These are phyloP conservation scores for Actinidia chinensis DNA, from an alignment of 179 eudicot genomes.

Conservation along the genomic window DNA sequence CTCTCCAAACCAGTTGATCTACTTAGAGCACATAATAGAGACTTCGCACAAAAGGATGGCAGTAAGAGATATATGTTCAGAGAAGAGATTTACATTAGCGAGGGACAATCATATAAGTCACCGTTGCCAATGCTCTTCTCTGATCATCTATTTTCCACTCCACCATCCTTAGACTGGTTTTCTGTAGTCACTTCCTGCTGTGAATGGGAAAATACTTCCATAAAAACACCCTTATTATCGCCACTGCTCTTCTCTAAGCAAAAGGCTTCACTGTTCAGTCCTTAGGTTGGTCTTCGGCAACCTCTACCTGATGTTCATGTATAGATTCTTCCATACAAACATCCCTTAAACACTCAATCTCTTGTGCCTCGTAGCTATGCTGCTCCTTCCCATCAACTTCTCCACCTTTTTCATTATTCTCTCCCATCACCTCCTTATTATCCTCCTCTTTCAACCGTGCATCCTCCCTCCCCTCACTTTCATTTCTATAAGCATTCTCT, in stretches of 20 bases:
- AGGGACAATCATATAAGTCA: conserved; percentile 38
- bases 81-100: conserved; percentile 46
- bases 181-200: conserved; percentile 14
- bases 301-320: background rate
- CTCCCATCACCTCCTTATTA: conserved; percentile 53
- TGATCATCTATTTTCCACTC: conserved; percentile 23
- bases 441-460: conserved; percentile 33
- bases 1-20: conserved; percentile 4
- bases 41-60: background rate
- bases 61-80: conserved; percentile 22
- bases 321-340: conserved; percentile 26
- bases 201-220: conserved; percentile 30
- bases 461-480: conserved; percentile 54
- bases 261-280: conserved; percentile 8
- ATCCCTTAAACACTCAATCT: conserved; percentile 18
- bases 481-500: conserved; percentile 77
- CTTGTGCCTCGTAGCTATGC: conserved; percentile 20
- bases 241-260: background rate
- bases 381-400: conserved; percentile 27
- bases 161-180: conserved; percentile 11
- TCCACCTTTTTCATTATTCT: conserved; percentile 31
- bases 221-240: conserved; percentile 30
- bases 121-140: conserved; percentile 48
- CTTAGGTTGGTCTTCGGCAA: conserved; percentile 16
- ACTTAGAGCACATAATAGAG: background rate